A percentile compares a stretch with the other conserved stretches of the same genome.
These are phyloP conservation scores for Ceratocystiopsis minuta DNA, from an alignment of 2,329 filamentous ascomycete species.

Conservation along the genomic window DNA sequence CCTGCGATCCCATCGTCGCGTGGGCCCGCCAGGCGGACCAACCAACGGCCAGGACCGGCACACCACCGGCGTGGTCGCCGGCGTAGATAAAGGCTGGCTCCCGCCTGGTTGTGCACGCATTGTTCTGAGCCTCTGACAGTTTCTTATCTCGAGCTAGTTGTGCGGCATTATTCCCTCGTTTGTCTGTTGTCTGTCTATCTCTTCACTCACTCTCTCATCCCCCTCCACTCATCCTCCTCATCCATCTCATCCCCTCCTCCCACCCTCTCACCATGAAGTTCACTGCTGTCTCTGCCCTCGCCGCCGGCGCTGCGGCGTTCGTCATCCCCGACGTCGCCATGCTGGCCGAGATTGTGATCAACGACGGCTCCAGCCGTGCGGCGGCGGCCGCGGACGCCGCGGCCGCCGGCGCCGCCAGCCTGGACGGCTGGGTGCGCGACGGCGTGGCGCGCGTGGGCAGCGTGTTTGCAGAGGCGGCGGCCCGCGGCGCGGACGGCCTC, in stretches of 20 bases:
- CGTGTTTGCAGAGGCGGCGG: neutral
- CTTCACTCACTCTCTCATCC: no score
- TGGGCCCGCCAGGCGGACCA: no score
- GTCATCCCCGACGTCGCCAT: constrained; percentile 9
- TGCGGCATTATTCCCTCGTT: no score
- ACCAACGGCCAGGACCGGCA: no score
- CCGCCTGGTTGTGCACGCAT: no score
- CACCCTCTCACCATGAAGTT: constrained; percentile 9
- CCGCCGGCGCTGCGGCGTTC: constrained; percentile 10
- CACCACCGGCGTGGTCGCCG: no score
- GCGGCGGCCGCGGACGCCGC: constrained; percentile 4
- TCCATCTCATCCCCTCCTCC: neutral
- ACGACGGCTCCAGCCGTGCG: constrained; percentile 1
- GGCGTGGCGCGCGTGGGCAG: neutral
- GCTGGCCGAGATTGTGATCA: constrained; percentile 8
- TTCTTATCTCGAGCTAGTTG: no score
- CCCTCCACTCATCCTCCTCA: no score
- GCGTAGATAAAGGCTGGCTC: no score
- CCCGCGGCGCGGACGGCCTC: neutral
- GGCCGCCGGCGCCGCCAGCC: constrained; percentile 4
- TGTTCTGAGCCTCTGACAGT: no score
- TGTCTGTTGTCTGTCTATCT: no score
- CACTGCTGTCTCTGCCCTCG: constrained; percentile 9
- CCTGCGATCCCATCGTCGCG: no score
- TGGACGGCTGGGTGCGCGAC: constrained; percentile 6